Base-by-base conservation (phyloP, 805 yeast species). In the Metschnikowia bowlesiae region DNA sequence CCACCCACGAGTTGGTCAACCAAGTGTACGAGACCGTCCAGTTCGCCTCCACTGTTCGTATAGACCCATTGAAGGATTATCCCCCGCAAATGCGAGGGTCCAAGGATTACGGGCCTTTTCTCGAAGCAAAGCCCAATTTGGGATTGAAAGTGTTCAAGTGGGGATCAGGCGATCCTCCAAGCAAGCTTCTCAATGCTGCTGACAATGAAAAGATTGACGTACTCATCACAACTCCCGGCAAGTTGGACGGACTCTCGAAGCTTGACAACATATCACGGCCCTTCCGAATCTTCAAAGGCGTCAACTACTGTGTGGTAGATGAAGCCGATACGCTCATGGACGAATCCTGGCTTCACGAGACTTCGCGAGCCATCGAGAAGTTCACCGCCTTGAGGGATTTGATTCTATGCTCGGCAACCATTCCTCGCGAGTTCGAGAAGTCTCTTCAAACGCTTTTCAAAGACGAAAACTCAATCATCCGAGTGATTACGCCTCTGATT, bases 301-400 rank as follows among this genome's bases (percentile, higher is more conserved):
- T 85, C 5, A 74, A 75, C 29, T 85, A 78, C 60, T 74, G 86
- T 41, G 92, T 88, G 1, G 79, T 87, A 11, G 99, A 92, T 64
- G 99, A 92, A 66, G 98, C 99, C 0, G 99, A 92, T 67, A 87
- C 96, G 0, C 70, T 92, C 49, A 77, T 91, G 82, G 96, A 91
- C 63, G 79, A 81, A 47, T 84, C 94, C 0, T 91, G 90, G 78
- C 66, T 83, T 9, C 76, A 76, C 28, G 83, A 81, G 44, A 87
- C 96, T 2, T 76, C 81, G 53, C 65, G 71, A 2, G 78, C 81
- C 1, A 68, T 89, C 11, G 72, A 66, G 44, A 74, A 83, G 69
- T 73, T 80, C 16, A 60, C 68, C 4, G 78, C 79, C 52, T 68
- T 86, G 38, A 75, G 73, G 43, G 86, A 88, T 53, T 65, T 89